phyloP scores from a whole-genome alignment of 129 eudicot genomes.

The Erigeron canadensis region DNA sequence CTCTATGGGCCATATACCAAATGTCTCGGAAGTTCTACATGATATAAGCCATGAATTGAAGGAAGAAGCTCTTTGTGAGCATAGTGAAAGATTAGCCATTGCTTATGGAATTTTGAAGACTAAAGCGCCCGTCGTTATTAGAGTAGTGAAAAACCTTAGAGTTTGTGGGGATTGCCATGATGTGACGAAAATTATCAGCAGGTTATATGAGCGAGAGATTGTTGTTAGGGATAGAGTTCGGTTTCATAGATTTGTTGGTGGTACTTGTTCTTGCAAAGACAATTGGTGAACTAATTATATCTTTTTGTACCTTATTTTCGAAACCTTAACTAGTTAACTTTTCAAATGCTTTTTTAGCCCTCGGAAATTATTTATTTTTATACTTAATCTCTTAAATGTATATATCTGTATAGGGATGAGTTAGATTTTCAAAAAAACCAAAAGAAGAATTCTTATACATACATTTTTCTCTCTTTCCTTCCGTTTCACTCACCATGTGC shows the following conservation, averaged over 20 bases:
- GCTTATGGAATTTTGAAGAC: slow-evolving; percentile 66
- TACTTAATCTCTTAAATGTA: no score
- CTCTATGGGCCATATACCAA: slow-evolving; percentile 39
- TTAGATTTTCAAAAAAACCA: no score
- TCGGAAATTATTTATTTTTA: no score
- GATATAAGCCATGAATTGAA: slow-evolving; percentile 51
- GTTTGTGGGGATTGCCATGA: slow-evolving; percentile 72
- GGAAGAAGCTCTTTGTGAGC: slow-evolving; percentile 60
- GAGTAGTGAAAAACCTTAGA: slow-evolving; percentile 62
- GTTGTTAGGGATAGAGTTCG: slow-evolving; percentile 63
- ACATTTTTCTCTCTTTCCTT: no score
- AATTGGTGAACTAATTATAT: slow-evolving; percentile 37
- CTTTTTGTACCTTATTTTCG: no score
- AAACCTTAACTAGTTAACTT: no score
- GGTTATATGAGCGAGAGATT: slow-evolving; percentile 52
- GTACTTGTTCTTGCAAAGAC: slow-evolving; percentile 59
- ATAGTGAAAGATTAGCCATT: slow-evolving; percentile 71
- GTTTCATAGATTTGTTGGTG: slow-evolving; percentile 59
- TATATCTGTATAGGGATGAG: no score
- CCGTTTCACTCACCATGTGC: no score
- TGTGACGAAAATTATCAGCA: slow-evolving; percentile 66
- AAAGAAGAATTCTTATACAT: no score
- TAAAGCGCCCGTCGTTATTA: slow-evolving; percentile 44
- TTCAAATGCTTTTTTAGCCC: no score
- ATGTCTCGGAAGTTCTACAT: slow-evolving; percentile 50